Conservation (phyloP, 1,139 yeast species). For the Lodderomyces margitis region DNA sequence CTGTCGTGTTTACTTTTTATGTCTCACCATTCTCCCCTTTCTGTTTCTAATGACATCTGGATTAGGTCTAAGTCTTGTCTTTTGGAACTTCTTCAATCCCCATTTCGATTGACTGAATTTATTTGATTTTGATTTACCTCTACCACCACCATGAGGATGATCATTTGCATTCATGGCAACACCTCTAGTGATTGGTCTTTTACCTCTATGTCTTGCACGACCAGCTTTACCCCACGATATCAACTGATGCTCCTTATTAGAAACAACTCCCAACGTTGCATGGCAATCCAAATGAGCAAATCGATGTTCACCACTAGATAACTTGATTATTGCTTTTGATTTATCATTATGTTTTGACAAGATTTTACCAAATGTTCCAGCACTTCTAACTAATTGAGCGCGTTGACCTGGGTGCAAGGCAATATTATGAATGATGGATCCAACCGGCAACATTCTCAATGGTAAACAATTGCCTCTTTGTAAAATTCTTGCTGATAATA, state of each 20-base stretch:
- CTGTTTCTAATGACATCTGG: conserved; percentile 12
- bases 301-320: conserved; percentile 93
- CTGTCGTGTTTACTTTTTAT: conserved; percentile 8
- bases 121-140: conserved; percentile 98
- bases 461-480: conserved; percentile 96
- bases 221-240: conserved; percentile 96
- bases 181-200: conserved; percentile 96
- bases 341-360: conserved; percentile 74
- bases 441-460: conserved; percentile 85
- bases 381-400: conserved; percentile 87
- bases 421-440: conserved; percentile 84
- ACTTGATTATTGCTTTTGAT: conserved; percentile 71
- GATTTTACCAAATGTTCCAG: conserved; percentile 92
- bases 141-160: conserved; percentile 99
- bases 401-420: conserved; percentile 79
- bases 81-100: conserved; percentile 95
- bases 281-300: conserved; percentile 82
- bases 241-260: conserved; percentile 93
- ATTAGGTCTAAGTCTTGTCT: conserved; percentile 57
- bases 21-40: conserved; percentile 13
- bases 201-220: conserved; percentile 86
- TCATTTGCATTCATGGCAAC: conserved; percentile 97
- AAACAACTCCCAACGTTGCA: conserved; percentile 92
- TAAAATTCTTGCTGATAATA: conserved; percentile 81
- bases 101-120: conserved; percentile 93